Base-by-base conservation (phyloP, 148 eudicot species). In the Talinum fruticosum region DNA sequence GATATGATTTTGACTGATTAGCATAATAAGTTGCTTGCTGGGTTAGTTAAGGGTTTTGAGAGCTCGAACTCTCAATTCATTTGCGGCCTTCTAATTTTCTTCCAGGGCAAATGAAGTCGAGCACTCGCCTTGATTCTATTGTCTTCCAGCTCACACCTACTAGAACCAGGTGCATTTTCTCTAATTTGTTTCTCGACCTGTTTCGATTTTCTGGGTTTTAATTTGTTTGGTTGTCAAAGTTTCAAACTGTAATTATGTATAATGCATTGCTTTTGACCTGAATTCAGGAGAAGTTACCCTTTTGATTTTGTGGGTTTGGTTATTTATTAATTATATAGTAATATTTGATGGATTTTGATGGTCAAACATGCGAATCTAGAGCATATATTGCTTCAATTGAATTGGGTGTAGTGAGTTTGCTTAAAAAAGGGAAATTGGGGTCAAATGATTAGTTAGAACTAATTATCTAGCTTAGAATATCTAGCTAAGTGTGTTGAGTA, bases 111-210 rank as follows among this genome's bases (percentile, higher is more conserved):
- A 93, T 96, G 98, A 91, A 91, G 87, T 83, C 91, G 15, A 90
- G 79, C 67, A 84, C 90, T 69, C 85, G 80, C 14, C 93, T 96
- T 71, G 90, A 92, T 79, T 90, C 91, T 16, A 84, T 84, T 84
- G 80, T 89, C 33, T 96, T 96, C 75, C 98, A 93, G 88, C 98
- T 96, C 79, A 96, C 99, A 45, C 99, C 99, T 54, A 96, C 99
- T 66, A 90, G 99, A 80, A 96, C 99, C 3, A 90, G 99, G 99
- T 96, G 69, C 69, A 18, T 79, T 82, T 26, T 49, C 36, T 3
- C 1, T 24, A 5, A 35, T 16, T 66, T 74, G 45, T 8, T 38
- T 19, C 69, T 23, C 18, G 47, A 19, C 6, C 30, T 66, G 12
- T 30, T 64, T 16, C 0, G 2, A 37, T 65, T 72, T 62, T 62